Conservation (phyloP, 768 basidiomycete species). For the Daedaleopsis sinensis region DNA sequence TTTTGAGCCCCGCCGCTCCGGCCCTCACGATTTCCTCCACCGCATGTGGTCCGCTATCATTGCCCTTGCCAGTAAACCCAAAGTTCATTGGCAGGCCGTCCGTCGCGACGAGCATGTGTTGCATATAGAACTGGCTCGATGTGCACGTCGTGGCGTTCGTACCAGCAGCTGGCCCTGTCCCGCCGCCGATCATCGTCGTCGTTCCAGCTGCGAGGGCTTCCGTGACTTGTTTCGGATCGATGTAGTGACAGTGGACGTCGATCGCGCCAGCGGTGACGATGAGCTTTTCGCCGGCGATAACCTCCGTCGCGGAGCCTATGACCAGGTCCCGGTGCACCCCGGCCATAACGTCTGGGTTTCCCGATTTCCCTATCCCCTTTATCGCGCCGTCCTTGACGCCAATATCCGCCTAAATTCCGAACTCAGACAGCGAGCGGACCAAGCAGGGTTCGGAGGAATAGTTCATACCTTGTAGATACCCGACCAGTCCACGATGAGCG, state of each 20-base stretch:
- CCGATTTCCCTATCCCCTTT: conserved; percentile 90
- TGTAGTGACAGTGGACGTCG: conserved; percentile 93
- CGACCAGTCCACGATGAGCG: conserved; percentile 91
- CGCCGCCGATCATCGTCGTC: conserved; percentile 95
- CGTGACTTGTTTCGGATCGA: conserved; percentile 89
- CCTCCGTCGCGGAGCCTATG: conserved; percentile 92
- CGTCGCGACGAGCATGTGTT: conserved; percentile 88
- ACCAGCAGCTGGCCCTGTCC: conserved; percentile 92
- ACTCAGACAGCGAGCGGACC: not conserved
- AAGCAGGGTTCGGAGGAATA: no score
- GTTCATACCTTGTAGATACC: conserved; percentile 85
- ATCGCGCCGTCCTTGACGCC: conserved; percentile 86
- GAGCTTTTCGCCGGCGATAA: conserved; percentile 92
- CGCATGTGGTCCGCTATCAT: conserved; percentile 72
- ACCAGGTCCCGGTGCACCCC: conserved; percentile 70
- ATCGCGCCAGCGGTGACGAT: conserved; percentile 93
- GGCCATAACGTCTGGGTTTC: conserved; percentile 93
- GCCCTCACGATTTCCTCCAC: conserved; percentile 82
- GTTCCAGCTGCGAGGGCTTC: conserved; percentile 85
- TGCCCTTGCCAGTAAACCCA: conserved; percentile 95
- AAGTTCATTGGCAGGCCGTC: conserved; percentile 92
- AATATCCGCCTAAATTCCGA: conserved; percentile 79
- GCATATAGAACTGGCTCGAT: conserved; percentile 85
- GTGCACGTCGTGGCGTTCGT: conserved; percentile 96
- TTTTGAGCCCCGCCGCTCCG: conserved; percentile 87